These are phyloP conservation scores for Penicillium egyptiacum DNA, from an alignment of 495 filamentous ascomycete species.

Conservation along the genomic window DNA sequence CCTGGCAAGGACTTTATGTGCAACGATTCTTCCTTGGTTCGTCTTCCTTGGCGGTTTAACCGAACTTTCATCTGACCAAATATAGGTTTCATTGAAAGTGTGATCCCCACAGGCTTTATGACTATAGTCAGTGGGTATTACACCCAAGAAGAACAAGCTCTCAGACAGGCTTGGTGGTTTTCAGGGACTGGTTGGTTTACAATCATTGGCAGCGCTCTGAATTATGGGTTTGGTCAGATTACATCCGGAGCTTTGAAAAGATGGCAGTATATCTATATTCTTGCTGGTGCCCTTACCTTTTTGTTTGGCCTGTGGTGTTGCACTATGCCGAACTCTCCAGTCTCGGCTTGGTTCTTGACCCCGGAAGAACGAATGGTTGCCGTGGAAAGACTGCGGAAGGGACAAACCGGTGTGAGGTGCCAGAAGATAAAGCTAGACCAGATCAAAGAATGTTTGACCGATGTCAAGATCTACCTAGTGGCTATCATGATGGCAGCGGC, in stretches of 20 bases:
- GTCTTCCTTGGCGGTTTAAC: not conserved
- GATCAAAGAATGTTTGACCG: conserved; percentile 48
- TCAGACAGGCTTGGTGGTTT: conserved; percentile 71
- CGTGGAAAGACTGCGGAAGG: conserved; percentile 52
- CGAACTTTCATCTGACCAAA: not conserved
- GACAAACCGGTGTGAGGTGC: conserved; percentile 54
- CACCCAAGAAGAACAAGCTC: conserved; percentile 64
- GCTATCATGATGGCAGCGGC: conserved; percentile 59
- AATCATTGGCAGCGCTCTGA: conserved; percentile 64
- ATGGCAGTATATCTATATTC: conserved; percentile 71
- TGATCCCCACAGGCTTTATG: conserved; percentile 71
- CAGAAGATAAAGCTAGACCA: conserved; percentile 52
- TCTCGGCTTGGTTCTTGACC: conserved; percentile 54
- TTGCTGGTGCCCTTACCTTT: conserved; percentile 63
- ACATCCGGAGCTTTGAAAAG: conserved; percentile 49
- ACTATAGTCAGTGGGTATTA: conserved; percentile 63
- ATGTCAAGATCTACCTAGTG: conserved; percentile 55
- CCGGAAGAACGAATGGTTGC: conserved; percentile 52
- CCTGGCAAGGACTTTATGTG: conserved; percentile 62
- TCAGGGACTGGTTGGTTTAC: conserved; percentile 65
- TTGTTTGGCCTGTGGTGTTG: conserved; percentile 65
- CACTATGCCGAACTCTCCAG: conserved; percentile 52
- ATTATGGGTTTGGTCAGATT: conserved; percentile 71
- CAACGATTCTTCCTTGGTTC: conserved; percentile 67
- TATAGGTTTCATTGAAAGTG: conserved; percentile 62